These are phyloP conservation scores for Rhodotorula sp. DNA, from an alignment of 1,284 basidiomycete genomes.

Conservation along the genomic window DNA sequence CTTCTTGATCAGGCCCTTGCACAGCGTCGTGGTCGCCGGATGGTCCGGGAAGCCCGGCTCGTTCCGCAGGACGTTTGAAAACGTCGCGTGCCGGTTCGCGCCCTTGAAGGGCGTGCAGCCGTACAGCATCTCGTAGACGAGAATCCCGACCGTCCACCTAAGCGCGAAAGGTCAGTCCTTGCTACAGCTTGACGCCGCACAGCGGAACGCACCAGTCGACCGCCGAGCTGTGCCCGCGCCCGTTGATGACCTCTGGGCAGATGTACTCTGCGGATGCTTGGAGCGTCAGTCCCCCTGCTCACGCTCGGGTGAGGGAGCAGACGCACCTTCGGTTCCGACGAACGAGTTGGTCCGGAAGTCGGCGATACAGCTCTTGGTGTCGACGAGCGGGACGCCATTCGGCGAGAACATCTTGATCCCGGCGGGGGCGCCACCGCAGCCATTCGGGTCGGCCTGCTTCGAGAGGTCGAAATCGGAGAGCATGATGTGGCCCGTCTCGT, in stretches of 20 bases:
- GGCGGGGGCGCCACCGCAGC: constrained; percentile 75
- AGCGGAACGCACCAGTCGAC: constrained; percentile 83
- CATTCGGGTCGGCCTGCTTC: constrained; percentile 72
- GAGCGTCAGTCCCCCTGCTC: background rate
- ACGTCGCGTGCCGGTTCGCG: constrained; percentile 88
- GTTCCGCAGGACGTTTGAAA: constrained; percentile 88
- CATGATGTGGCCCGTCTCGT: constrained; percentile 99
- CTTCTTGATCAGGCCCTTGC: constrained; percentile 84
- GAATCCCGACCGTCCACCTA: constrained; percentile 84
- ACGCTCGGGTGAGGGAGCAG: too few species aligned
- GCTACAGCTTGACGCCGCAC: too few species aligned
- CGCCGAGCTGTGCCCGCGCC: constrained; percentile 93
- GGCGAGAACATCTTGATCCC: constrained; percentile 83
- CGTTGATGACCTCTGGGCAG: constrained; percentile 74
- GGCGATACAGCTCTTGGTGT: constrained; percentile 95
- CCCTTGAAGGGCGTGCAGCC: constrained; percentile 92
- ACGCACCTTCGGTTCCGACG: constrained; percentile 89
- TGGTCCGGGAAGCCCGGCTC: constrained; percentile 85
- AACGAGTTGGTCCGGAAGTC: constrained; percentile 94
- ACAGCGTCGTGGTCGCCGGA: constrained; percentile 78
- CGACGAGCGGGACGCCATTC: constrained; percentile 89
- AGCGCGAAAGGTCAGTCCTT: background rate
- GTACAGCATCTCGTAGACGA: constrained; percentile 97
- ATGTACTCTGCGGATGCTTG: constrained; percentile 40
- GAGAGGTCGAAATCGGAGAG: constrained; percentile 98